phyloP scores from a whole-genome alignment of 495 filamentous ascomycete genomes.

The Penicillium diatomitis region DNA sequence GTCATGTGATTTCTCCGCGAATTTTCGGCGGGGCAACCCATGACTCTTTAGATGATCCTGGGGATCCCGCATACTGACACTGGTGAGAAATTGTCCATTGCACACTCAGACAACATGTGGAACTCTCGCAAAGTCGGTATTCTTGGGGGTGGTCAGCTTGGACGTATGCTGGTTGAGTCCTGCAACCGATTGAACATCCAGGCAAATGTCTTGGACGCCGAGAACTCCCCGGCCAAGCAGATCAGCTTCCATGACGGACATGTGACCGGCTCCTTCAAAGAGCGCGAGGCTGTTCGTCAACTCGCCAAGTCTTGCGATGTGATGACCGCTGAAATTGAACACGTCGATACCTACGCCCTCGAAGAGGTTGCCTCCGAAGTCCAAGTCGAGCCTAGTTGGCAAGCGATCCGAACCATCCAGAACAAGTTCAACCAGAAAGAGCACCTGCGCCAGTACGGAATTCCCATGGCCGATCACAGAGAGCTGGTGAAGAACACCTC shows the following conservation, averaged over 20 bases:
- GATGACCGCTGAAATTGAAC: conserved; percentile 95
- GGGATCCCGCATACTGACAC: not conserved
- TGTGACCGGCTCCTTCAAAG: conserved; percentile 78
- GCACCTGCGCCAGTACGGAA: conserved; percentile 54
- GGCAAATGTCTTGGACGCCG: conserved; percentile 69
- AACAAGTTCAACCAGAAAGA: conserved; percentile 94
- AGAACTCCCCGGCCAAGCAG: conserved; percentile 81
- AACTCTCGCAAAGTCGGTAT: conserved; percentile 52
- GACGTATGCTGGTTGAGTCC: conserved; percentile 90
- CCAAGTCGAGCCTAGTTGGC: conserved; percentile 77
- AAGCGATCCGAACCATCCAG: conserved; percentile 84
- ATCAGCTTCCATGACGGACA: conserved; percentile 66
- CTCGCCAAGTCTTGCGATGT: conserved; percentile 73
- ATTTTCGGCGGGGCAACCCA: conserved; percentile 27
- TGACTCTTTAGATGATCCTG: conserved; percentile 10
- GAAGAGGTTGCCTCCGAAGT: conserved; percentile 65
- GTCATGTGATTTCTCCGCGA: conserved; percentile 20
- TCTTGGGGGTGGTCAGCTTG: conserved; percentile 74
- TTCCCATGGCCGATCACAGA: conserved; percentile 64
- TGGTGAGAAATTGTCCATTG: not conserved
- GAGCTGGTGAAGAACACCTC: conserved; percentile 44
- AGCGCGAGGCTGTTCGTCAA: conserved; percentile 63
- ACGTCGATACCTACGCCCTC: conserved; percentile 87
- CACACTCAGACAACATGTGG: conserved; percentile 27
- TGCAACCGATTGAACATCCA: conserved; percentile 80